Percentiles rank a stretch among this genome's conserved stretches.
Conservation (phyloP, 108 stramenopile genomes). For the Cyclotella kingstonii region DNA sequence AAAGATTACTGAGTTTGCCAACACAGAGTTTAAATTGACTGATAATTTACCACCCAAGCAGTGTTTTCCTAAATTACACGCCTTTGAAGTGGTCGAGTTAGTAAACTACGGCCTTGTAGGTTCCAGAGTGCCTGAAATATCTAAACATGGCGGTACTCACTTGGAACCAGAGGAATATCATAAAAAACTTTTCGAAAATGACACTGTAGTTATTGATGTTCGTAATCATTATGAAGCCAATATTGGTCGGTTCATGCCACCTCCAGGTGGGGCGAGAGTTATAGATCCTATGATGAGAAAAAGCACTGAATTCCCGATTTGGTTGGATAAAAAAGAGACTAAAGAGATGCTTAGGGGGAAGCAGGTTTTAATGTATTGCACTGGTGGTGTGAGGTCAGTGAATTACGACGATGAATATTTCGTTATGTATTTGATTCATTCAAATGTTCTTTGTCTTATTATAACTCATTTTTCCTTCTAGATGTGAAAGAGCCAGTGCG, state of each 20-base stretch:
- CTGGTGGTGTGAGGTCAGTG: slow-evolving; percentile 75
- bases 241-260: slow-evolving; percentile 62
- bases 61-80: slow-evolving; percentile 73
- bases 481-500: slow-evolving; percentile 87
- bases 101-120: slow-evolving; percentile 87
- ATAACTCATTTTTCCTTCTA: neutral
- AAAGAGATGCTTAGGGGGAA: slow-evolving; percentile 77
- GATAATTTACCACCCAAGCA: slow-evolving; percentile 67
- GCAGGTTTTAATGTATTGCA: slow-evolving; percentile 88
- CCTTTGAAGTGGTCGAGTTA: slow-evolving; percentile 73
- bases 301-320: slow-evolving; percentile 80
- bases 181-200: slow-evolving; percentile 64
- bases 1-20: slow-evolving; percentile 51
- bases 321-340: slow-evolving; percentile 70
- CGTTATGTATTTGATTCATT: neutral
- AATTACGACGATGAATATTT: neutral
- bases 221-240: slow-evolving; percentile 89
- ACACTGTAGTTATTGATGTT: slow-evolving; percentile 90
- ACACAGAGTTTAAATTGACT: slow-evolving; percentile 86
- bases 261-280: slow-evolving; percentile 59
- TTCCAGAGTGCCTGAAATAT: slow-evolving; percentile 61
- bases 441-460: neutral
- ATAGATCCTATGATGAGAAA: slow-evolving; percentile 91
- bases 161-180: slow-evolving; percentile 85
- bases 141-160: slow-evolving; percentile 69